phyloP scores from a whole-genome alignment of 2,329 filamentous ascomycete species.

The Ambrosiella beaveri region DNA sequence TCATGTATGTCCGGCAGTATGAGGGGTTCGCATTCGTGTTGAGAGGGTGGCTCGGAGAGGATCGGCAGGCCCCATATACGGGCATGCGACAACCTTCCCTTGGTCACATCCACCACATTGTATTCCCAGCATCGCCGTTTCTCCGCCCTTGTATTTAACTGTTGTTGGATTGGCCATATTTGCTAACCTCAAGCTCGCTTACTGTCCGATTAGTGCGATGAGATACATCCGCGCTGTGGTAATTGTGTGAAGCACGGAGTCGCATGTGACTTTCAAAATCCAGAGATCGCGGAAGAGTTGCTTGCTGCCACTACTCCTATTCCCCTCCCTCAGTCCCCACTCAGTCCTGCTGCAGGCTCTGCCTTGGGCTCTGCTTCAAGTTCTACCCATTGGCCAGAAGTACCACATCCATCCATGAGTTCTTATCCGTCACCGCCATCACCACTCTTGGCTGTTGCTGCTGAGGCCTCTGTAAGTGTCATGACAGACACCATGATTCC shows the following conservation, averaged over 20 bases:
- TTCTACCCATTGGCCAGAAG: neutral
- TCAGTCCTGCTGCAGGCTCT: conserved; percentile 7
- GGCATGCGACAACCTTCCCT: neutral
- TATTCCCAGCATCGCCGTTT: neutral
- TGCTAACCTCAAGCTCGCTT: neutral
- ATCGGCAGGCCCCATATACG: too few species aligned
- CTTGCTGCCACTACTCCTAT: conserved; percentile 22
- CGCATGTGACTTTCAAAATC: conserved; percentile 44
- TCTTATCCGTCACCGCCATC: conserved; percentile 13
- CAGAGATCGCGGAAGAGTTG: conserved; percentile 29
- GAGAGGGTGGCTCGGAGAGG: too few species aligned
- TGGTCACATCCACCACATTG: neutral
- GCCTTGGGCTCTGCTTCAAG: conserved; percentile 4
- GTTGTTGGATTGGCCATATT: neutral
- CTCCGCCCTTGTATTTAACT: neutral
- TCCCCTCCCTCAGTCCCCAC: conserved; percentile 16
- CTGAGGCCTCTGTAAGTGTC: conserved; percentile 17
- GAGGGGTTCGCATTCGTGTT: conserved; percentile 1
- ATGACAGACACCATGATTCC: conserved; percentile 12
- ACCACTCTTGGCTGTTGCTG: conserved; percentile 6
- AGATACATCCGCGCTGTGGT: conserved; percentile 45
- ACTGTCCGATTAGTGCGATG: conserved; percentile 35
- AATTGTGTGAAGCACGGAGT: conserved; percentile 53
- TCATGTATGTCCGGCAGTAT: neutral
- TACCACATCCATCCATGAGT: neutral